These are phyloP conservation scores for Umbellularia californica DNA, from an alignment of 164 flowering plant genomes.

Conservation along the genomic window DNA sequence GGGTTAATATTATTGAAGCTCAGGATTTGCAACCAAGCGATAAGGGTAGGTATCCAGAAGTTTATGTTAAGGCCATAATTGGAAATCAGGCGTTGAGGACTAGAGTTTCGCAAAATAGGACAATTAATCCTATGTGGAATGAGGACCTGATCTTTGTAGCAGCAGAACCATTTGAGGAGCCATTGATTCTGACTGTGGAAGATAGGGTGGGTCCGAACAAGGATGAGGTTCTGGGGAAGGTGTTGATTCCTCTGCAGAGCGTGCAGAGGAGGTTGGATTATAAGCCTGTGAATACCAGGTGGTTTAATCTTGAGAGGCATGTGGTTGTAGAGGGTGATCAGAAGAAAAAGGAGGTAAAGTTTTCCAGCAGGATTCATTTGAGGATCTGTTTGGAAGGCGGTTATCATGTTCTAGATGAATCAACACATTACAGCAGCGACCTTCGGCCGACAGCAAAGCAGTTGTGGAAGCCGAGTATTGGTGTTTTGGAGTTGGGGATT, in stretches of 20 bases:
- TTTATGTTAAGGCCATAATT: constrained; percentile 30
- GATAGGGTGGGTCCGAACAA: constrained; percentile 30
- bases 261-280: constrained; percentile 33
- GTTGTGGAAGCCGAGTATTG: constrained; percentile 43
- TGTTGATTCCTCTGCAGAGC: constrained; percentile 26
- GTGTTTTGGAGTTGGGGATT: constrained; percentile 52
- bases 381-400: constrained; percentile 58
- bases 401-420: constrained; percentile 58
- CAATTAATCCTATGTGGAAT: constrained; percentile 44
- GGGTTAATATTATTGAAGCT: constrained; percentile 57
- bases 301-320: constrained; percentile 56
- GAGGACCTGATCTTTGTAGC: constrained; percentile 57
- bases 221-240: constrained; percentile 38
- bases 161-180: constrained; percentile 61
- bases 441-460: constrained; percentile 38
- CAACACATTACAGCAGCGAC: constrained; percentile 50
- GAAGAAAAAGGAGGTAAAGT: constrained; percentile 22
- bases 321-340: constrained; percentile 55
- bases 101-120: constrained; percentile 22
- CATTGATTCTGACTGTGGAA: constrained; percentile 39
- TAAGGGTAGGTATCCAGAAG: constrained; percentile 26
- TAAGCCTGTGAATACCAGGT: constrained; percentile 22
- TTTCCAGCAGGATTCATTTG: constrained; percentile 39
- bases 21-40: constrained; percentile 38
- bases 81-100: constrained; percentile 38